Base-by-base conservation (phyloP, 1,284 basidiomycete species). In the Wallemia hederae region DNA sequence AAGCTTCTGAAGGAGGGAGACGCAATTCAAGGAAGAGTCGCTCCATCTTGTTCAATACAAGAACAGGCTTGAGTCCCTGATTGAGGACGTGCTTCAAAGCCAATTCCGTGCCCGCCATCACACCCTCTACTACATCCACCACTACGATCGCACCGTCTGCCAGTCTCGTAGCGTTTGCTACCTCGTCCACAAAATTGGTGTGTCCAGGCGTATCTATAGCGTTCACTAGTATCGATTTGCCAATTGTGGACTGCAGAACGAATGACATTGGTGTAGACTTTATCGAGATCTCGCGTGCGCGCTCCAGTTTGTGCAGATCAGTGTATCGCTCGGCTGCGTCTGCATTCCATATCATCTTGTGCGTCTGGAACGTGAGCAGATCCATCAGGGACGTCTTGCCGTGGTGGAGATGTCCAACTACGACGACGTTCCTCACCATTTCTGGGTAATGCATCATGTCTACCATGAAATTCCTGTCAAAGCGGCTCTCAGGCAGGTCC, bases 1-100 rank as follows among this genome's bases (percentile, higher is more conserved):
- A 98, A 1, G 94, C 94, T 67, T 98, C 94, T 57, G 82, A 75
- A 59, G 94, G 92, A 66, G 92, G 92, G 65, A 99, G 81, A 31
- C 94, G 83, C 61, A 99, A 77, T 72, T 99, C 94, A 59, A 98
- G 79, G 64, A 98, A 92, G 58, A 98, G 78, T 61, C 94, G 80
- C 72, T 99, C 94, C 67, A 98, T 82, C 77, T 99, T 98, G 77
- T 98, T 99, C 65, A 99, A 78, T 22, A 98, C 82, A 28, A 99
- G 78, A 2, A 87, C 88, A 63, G 96, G 86, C 74, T 88, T 86
- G 66, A 96, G 75, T 61, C 80, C 78, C 72, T 94, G 86, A 74
- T 85, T 82, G 25, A 94, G 71, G 34, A 85, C 85, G 70, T 94
- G 85, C 61, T 85, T 80, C 66, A 94, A 79, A 64, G 88, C 78